phyloP scores from a whole-genome alignment of 768 basidiomycete species.

The Hypholoma sublateritium region DNA sequence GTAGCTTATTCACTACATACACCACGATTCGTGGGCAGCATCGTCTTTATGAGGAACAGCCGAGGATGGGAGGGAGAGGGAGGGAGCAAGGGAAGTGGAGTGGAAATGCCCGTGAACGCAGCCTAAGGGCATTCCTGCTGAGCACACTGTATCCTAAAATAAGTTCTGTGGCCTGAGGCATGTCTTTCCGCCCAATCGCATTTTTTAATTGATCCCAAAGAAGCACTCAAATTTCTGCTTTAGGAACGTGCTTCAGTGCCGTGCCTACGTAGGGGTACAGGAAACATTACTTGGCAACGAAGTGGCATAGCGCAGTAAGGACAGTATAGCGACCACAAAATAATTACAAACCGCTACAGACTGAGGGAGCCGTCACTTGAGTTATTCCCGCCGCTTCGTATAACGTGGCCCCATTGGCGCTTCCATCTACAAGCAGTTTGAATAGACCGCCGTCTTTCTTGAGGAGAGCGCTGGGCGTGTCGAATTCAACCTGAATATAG shows the following conservation, averaged over 20 bases:
- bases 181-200: no score
- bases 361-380: neutral
- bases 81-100: no score
- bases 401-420: neutral
- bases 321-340: no score
- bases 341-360: neutral
- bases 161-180: no score
- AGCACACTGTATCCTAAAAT: no score
- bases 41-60: no score
- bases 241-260: neutral
- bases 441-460: neutral
- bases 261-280: neutral
- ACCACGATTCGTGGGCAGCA: no score
- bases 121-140: no score
- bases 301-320: no score
- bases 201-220: neutral
- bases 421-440: constrained; percentile 1
- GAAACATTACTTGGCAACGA: neutral
- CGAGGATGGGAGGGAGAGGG: no score
- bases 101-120: no score
- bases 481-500: constrained; percentile 1
- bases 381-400: neutral
- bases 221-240: neutral
- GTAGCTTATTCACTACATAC: no score
- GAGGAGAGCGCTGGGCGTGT: constrained; percentile 1